phyloP scores from a whole-genome alignment of 2,329 filamentous ascomycete species.

The Didymella pomorum region DNA sequence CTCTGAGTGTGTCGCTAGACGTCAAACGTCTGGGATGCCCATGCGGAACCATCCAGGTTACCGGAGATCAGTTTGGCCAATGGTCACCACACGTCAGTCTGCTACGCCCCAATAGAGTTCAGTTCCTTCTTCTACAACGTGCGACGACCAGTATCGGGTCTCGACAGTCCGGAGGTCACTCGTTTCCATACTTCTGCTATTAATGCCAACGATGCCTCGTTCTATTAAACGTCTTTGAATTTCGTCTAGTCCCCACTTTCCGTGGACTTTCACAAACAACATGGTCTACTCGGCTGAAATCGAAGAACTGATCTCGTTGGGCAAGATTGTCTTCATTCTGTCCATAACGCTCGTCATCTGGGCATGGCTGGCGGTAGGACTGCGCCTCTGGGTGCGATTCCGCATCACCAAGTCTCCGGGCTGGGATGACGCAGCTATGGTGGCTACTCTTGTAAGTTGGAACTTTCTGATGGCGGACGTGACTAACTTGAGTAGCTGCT shows the following conservation, averaged over 20 bases:
- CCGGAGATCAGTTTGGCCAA: slow-evolving; percentile 21
- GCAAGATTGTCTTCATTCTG: slow-evolving; percentile 29
- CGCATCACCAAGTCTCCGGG: slow-evolving; percentile 46
- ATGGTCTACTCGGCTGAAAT: slow-evolving; percentile 17
- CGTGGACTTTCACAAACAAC: slow-evolving; percentile 16
- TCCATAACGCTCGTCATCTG: slow-evolving; percentile 40
- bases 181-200: slow-evolving; percentile 17
- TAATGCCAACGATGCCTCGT: slow-evolving; percentile 25
- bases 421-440: slow-evolving; percentile 47
- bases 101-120: slow-evolving; percentile 28
- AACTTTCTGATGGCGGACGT: background rate
- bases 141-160: slow-evolving; percentile 23
- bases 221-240: slow-evolving; percentile 8
- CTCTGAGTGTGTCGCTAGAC: slow-evolving; percentile 26
- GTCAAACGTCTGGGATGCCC: slow-evolving; percentile 32
- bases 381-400: slow-evolving; percentile 46
- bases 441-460: slow-evolving; percentile 36
- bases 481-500: slow-evolving; percentile 10
- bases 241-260: slow-evolving; percentile 16
- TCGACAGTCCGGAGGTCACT: slow-evolving; percentile 16
- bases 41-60: slow-evolving; percentile 28
- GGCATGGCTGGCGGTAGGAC: slow-evolving; percentile 39
- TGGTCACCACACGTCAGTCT: slow-evolving; percentile 7
- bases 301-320: slow-evolving; percentile 32
- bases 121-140: slow-evolving; percentile 15